Conservation (phyloP, 352 stramenopile species). For the Pythium periplocum region DNA sequence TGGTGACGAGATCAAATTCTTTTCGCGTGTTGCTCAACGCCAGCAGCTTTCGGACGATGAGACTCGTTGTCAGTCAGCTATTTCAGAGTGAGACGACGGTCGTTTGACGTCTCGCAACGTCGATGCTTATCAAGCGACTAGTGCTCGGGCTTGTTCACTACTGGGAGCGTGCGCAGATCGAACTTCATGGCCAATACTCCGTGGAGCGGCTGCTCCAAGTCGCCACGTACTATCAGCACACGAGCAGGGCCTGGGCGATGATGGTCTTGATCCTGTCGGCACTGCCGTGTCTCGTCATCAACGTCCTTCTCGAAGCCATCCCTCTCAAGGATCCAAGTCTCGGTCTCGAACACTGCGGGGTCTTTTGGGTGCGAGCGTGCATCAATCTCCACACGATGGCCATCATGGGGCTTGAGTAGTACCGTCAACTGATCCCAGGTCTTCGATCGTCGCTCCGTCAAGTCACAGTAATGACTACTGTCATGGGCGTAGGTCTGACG, state of each 20-base stretch:
- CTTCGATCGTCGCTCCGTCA: slow-evolving; percentile 4
- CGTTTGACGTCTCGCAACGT: too few relatives aligned
- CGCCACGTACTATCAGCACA: neutral
- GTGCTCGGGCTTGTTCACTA: too few relatives aligned
- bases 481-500: neutral
- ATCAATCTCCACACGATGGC: neutral
- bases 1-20: too few relatives aligned
- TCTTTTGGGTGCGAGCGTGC: too few relatives aligned
- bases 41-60: too few relatives aligned
- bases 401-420: slow-evolving; percentile 2
- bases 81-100: too few relatives aligned
- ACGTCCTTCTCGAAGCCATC: too few relatives aligned
- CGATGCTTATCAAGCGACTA: too few relatives aligned
- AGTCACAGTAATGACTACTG: neutral
- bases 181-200: slow-evolving; percentile 14
- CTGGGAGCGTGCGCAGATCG: slow-evolving; percentile 3
- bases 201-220: slow-evolving; percentile 11
- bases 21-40: too few relatives aligned
- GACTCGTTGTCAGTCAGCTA: too few relatives aligned
- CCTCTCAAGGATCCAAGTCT: too few relatives aligned
- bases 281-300: slow-evolving; percentile 3
- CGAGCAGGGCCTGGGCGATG: neutral
- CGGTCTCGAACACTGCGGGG: too few relatives aligned
- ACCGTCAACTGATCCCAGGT: neutral
- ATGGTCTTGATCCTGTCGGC: slow-evolving; percentile 1